Percentiles rank a stretch among this genome's conserved stretches.
phyloP scores from a whole-genome alignment of 1,284 basidiomycete genomes.

The Coniophora puteana region DNA sequence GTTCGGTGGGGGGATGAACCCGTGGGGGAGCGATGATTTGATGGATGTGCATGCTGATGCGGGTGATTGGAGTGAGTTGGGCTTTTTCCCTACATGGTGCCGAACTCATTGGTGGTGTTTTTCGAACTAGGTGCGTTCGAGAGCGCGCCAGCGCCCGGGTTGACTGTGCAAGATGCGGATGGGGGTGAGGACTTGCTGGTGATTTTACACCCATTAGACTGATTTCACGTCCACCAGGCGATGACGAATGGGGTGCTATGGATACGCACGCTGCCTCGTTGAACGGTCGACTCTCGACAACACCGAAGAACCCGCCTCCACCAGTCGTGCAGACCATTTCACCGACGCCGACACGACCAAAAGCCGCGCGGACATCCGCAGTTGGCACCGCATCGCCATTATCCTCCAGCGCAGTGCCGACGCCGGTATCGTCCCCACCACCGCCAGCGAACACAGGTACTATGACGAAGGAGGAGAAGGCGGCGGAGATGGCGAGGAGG shows the following conservation, averaged over 20 bases:
- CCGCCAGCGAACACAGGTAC: constrained; percentile 20
- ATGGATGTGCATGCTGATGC: constrained; percentile 91
- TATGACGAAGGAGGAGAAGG: constrained; percentile 85
- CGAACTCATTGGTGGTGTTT: constrained; percentile 8
- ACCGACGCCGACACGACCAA: constrained; percentile 11
- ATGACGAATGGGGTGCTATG: constrained; percentile 23
- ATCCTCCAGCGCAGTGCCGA: constrained; percentile 18
- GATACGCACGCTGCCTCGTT: constrained; percentile 3
- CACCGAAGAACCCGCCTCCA: constrained; percentile 18
- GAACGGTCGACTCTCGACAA: constrained; percentile 4
- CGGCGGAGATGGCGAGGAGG: constrained; percentile 81
- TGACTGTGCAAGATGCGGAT: constrained; percentile 12
- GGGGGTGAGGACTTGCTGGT: constrained; percentile 10
- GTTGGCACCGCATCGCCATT: constrained; percentile 12
- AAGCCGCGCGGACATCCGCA: constrained; percentile 6
- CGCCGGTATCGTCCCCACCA: constrained; percentile 20
- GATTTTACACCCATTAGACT: background rate
- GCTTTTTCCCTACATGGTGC: background rate
- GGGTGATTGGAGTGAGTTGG: constrained; percentile 83
- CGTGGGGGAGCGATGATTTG: constrained; percentile 75
- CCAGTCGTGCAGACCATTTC: constrained; percentile 17
- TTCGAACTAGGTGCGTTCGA: constrained; percentile 72
- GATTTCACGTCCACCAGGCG: background rate
- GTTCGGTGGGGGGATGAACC: constrained; percentile 43
- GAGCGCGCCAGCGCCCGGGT: constrained; percentile 46